These are phyloP conservation scores for Rhodomyrtus psidioides DNA, from an alignment of 441 rosid species.

Conservation along the genomic window DNA sequence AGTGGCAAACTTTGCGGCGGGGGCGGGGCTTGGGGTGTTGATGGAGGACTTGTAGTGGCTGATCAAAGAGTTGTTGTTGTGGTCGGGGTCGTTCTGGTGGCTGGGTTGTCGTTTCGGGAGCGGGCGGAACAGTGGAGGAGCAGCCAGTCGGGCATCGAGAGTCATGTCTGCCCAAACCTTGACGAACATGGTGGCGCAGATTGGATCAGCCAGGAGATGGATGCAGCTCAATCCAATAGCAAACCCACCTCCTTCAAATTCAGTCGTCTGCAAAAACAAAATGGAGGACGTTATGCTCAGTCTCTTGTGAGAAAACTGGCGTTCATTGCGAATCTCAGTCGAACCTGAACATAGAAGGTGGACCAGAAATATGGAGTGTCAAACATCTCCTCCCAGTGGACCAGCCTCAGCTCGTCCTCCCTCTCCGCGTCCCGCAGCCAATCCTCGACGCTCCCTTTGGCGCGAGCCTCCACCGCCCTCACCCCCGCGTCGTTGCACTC, in stretches of 20 bases:
- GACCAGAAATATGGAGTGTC: conserved; percentile 60
- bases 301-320: neutral
- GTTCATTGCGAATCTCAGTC: neutral
- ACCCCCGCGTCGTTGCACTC: conserved; percentile 72
- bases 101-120: conserved; percentile 25
- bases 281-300: neutral
- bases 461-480: conserved; percentile 54
- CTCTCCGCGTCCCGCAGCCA: conserved; percentile 43
- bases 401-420: conserved; percentile 50
- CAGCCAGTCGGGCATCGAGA: conserved; percentile 16
- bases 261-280: conserved; percentile 34
- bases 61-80: conserved; percentile 16
- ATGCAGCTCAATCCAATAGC: conserved; percentile 68
- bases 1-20: conserved; percentile 16
- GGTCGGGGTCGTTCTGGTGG: conserved; percentile 1
- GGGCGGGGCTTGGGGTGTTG: neutral
- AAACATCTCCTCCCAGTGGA: conserved; percentile 65
- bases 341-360: conserved; percentile 63
- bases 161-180: conserved; percentile 67
- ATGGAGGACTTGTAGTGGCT: conserved; percentile 25
- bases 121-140: conserved; percentile 40
- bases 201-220: conserved; percentile 56
- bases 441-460: conserved; percentile 39
- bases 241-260: conserved; percentile 67
- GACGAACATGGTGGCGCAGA: conserved; percentile 41